Base-by-base conservation (phyloP, 257 asterid species). In the Anisodus acutangulus region DNA sequence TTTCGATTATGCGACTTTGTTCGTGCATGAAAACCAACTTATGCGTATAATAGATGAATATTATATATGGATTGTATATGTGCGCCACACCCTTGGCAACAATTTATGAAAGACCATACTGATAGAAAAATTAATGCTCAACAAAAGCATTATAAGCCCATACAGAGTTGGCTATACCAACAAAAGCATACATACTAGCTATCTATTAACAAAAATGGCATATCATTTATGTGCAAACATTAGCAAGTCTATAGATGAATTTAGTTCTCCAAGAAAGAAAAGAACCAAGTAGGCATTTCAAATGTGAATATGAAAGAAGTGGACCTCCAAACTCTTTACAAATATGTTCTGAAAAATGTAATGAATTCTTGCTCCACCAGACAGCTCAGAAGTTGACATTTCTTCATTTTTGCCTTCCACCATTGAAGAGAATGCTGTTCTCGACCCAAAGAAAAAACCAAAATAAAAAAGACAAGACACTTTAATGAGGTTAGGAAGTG, bases 321-420 rank as follows among this genome's bases (percentile, higher is more conserved):
- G 83, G 84, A 95, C 99, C 99, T 95, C 98, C 92, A 95, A 88
- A 89, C 94, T 86, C 91, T 91, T 95, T 66, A 95, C 99, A 87
- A 90, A 97, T 68, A 97, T 97, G 83, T 89, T 89, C 88, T 95
- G 98, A 86, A 97, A 97, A 82, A 97, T 97, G 90, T 93, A 93
- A 92, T 95, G 99, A 82, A 97, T 93, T 90, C 98, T 91, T 82
- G 99, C 98, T 83, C 99, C 99, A 82, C 99, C 99, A 88, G 97
- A 93, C 83, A 97, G 89, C 92, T 97, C 98, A 58, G 92, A 84
- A 41, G 99, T 97, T 84, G 96, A 93, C 98, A 95, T 92, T 84
- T 92, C 99, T 89, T 93, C 98, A 90, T 90, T 89, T 86, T 91
- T 97, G 11, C 99, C 99, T 83, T 97, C 99, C 66, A 97, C 90